Evolutionary conservation across 2,329 filamentous ascomycete genomes (phyloP).

Genomic region (Fusarium veterinarium): DNA sequence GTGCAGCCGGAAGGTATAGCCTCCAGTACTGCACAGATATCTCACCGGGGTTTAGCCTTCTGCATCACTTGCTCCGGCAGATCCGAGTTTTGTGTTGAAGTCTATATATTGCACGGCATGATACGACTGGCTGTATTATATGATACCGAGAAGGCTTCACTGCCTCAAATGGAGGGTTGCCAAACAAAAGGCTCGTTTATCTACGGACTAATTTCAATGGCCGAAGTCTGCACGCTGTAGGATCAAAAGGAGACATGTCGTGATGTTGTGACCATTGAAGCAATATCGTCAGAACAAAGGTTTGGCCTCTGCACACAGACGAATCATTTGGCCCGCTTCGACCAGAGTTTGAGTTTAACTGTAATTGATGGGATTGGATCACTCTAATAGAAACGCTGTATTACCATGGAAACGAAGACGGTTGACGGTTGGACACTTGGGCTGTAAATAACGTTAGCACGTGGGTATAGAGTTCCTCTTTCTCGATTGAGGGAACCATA

Average conservation of each 20-base stretch:
- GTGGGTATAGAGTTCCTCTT: not conserved
- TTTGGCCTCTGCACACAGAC: not conserved
- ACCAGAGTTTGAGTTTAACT: not conserved
- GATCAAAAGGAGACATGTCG: not conserved
- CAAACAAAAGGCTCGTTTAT: not conserved
- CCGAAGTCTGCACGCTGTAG: not conserved
- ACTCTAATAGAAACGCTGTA: not conserved
- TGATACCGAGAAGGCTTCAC: not conserved
- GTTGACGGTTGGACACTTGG: not conserved
- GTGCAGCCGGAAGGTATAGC: not conserved
- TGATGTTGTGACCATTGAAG: not conserved
- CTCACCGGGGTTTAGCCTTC: not conserved
- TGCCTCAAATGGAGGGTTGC: not conserved
- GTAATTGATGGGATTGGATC: not conserved
- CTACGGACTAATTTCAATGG: not conserved
- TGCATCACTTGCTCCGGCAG: not conserved
- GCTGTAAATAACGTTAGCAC: not conserved
- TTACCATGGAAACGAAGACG: not conserved
- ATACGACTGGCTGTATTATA: not conserved
- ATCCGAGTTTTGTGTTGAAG: not conserved
- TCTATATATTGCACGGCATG: not conserved
- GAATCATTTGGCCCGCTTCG: not conserved
- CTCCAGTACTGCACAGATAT: not conserved
- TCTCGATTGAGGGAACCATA: not conserved
- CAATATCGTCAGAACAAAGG: not conserved